phyloP scores from a whole-genome alignment of 257 asterid species.

The Linaria vulgaris region DNA sequence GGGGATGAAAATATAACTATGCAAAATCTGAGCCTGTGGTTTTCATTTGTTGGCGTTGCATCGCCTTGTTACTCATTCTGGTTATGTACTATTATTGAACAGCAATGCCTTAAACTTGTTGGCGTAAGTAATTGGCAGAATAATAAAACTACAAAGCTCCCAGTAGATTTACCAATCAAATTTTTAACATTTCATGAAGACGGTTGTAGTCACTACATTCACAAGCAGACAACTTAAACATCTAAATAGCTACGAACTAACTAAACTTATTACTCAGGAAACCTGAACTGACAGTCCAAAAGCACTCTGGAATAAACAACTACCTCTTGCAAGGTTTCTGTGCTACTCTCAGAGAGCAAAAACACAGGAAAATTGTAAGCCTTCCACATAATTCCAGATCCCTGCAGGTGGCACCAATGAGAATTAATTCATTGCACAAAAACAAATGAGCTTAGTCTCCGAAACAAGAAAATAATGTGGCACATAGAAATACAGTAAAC shows the following conservation, averaged over 20 bases:
- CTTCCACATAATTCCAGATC: slow-evolving; percentile 98
- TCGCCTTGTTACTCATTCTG: too few relatives aligned
- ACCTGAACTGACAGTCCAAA: slow-evolving; percentile 14
- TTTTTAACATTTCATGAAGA: slow-evolving; percentile 2
- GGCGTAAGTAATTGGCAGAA: too few relatives aligned
- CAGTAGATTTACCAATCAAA: slow-evolving; percentile 4
- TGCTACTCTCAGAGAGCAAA: slow-evolving; percentile 75
- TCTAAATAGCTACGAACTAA: slow-evolving; percentile 16
- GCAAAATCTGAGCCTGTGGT: too few relatives aligned
- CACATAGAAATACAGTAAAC: slow-evolving; percentile 2
- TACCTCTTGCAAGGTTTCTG: slow-evolving; percentile 76
- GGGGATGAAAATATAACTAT: too few relatives aligned
- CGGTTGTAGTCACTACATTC: slow-evolving; percentile 1
- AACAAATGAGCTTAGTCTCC: slow-evolving; percentile 13
- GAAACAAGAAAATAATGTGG: slow-evolving; percentile 18
- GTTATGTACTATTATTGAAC: too few relatives aligned
- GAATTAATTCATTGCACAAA: slow-evolving; percentile 19
- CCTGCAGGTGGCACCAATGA: slow-evolving; percentile 52
- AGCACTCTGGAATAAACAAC: slow-evolving; percentile 22
- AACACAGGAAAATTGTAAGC: slow-evolving; percentile 86
- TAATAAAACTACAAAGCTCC: background rate
- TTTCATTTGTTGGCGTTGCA: too few relatives aligned
- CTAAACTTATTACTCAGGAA: background rate
- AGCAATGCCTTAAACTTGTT: too few relatives aligned
- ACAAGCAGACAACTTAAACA: background rate